Evolutionary conservation across 257 asterid species (phyloP).

Genomic region (Echites panduratus): DNA sequence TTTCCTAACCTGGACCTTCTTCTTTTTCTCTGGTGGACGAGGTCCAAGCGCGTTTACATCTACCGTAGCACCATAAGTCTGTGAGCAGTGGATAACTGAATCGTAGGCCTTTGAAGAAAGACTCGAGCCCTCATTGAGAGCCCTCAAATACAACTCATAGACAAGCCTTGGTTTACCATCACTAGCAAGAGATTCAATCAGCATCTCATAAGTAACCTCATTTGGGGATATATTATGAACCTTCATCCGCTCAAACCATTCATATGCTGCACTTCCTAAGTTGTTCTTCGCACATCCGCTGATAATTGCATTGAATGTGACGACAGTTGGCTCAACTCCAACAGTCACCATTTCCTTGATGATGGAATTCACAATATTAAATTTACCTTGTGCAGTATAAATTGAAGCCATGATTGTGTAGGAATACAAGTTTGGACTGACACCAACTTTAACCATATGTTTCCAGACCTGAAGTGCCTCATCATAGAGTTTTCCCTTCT

Average conservation of each 20-base stretch:
- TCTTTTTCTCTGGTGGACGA: conserved; percentile 56
- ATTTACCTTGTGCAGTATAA: conserved; percentile 55
- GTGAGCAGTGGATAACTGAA: conserved; percentile 41
- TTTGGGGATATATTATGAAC: conserved; percentile 47
- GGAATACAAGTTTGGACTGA: conserved; percentile 66
- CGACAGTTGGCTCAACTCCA: conserved; percentile 72
- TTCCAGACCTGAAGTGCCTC: conserved; percentile 85
- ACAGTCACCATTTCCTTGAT: conserved; percentile 51
- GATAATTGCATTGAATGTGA: conserved; percentile 85
- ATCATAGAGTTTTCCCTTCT: conserved; percentile 83
- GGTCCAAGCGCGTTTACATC: conserved; percentile 53
- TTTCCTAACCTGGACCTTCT: conserved; percentile 42
- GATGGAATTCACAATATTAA: conserved; percentile 48
- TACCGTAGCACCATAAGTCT: conserved; percentile 42
- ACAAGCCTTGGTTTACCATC: conserved; percentile 91
- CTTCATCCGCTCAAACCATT: conserved; percentile 77
- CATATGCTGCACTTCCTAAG: conserved; percentile 53
- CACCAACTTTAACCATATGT: conserved; percentile 70
- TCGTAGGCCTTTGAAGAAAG: conserved; percentile 78
- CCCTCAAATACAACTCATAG: conserved; percentile 61
- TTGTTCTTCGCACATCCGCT: conserved; percentile 52
- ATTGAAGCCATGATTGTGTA: conserved; percentile 92
- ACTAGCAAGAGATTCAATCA: conserved; percentile 65
- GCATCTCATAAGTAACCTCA: conserved; percentile 64
- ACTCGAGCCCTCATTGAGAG: conserved; percentile 50